Base-by-base conservation (phyloP, 2,329 filamentous ascomycete species). In the Cladosporium phlei region DNA sequence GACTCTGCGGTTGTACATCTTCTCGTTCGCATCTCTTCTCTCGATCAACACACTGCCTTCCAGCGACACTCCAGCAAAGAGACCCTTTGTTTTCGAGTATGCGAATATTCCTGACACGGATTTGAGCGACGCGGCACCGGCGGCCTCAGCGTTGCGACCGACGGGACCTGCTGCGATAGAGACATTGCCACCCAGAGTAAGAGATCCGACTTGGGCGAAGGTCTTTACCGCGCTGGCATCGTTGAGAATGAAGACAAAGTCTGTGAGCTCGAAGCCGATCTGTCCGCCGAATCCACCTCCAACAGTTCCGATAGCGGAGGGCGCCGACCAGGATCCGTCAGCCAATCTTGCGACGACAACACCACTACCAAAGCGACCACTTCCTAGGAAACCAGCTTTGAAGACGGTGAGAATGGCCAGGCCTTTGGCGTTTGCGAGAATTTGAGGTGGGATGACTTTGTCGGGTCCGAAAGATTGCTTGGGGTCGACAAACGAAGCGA, bases 211-310 rank as follows among this genome's bases (percentile, higher is more conserved):
- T 67, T 97, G 91, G 5, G 90, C 88, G 68, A 98, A 97, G 7
- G 91, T 90, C 67, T 88, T 88, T 55, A 98, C 91, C 34, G 93
- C 91, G 49, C 75, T 80, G 32, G 82, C 75, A 63, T 98, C 91
- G 70, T 98, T 98, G 55, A 98, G 82, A 55, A 98, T 96, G 70
- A 98, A 97, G 65, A 98, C 93, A 64, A 98, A 98, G 66, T 93
- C 88, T 49, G 88, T 93, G 52, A 94, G 69, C 68, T 94, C 88
- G 67, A 91, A 87, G 27, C 87, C 87, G 60, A 94, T 88, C 69
- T 93, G 87, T 30, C 87, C 87, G 56, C 87, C 87, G 55, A 94
- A 86, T 19, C 87, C 88, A 46, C 83, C 88, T 56, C 88, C 88
- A 21, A 85, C 82, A 1, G 86, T 89, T 43, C 83, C 83, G 61